phyloP scores from a whole-genome alignment of 352 stramenopile species.

The Phytophthora palmivora region DNA sequence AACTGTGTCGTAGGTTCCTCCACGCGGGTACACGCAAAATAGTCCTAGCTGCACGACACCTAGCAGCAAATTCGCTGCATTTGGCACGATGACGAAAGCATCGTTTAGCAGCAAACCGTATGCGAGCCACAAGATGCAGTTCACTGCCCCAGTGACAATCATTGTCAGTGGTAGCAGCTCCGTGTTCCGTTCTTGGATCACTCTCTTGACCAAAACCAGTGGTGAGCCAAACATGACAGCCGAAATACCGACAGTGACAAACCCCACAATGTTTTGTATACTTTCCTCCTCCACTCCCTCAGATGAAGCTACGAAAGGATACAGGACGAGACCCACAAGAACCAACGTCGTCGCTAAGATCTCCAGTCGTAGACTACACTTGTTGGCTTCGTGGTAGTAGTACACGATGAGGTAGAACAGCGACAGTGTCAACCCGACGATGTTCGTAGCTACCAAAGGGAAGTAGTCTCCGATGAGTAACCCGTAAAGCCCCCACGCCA shows the following conservation, averaged over 20 bases:
- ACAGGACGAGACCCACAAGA: slow-evolving; percentile 44
- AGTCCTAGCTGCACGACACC: slow-evolving; percentile 63
- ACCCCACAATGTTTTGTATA: slow-evolving; percentile 57
- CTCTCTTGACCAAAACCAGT: slow-evolving; percentile 53
- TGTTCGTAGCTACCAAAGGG: slow-evolving; percentile 59
- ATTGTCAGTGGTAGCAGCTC: slow-evolving; percentile 53
- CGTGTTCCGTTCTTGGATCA: slow-evolving; percentile 56
- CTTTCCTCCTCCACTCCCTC: slow-evolving; percentile 13
- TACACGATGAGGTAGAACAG: slow-evolving; percentile 60
- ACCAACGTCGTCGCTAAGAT: slow-evolving; percentile 29
- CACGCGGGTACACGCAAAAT: slow-evolving; percentile 42
- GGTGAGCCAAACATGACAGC: slow-evolving; percentile 73
- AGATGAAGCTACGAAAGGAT: slow-evolving; percentile 39
- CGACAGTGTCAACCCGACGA: slow-evolving; percentile 48
- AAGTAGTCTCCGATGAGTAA: slow-evolving; percentile 59
- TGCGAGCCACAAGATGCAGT: slow-evolving; percentile 57
- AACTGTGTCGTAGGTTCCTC: slow-evolving; percentile 40
- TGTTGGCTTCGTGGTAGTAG: slow-evolving; percentile 37
- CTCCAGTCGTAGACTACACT: slow-evolving; percentile 33
- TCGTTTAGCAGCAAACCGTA: slow-evolving; percentile 63
- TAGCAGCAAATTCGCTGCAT: slow-evolving; percentile 65
- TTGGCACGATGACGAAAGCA: slow-evolving; percentile 67
- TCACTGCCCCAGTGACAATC: slow-evolving; percentile 57
- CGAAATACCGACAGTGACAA: slow-evolving; percentile 58
- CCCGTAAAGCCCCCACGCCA: slow-evolving; percentile 63